Evolutionary conservation across 2,329 filamentous ascomycete species (phyloP), one percentile per base, ranked within the genome.

Genomic region (Botrytis paeoniae): DNA sequence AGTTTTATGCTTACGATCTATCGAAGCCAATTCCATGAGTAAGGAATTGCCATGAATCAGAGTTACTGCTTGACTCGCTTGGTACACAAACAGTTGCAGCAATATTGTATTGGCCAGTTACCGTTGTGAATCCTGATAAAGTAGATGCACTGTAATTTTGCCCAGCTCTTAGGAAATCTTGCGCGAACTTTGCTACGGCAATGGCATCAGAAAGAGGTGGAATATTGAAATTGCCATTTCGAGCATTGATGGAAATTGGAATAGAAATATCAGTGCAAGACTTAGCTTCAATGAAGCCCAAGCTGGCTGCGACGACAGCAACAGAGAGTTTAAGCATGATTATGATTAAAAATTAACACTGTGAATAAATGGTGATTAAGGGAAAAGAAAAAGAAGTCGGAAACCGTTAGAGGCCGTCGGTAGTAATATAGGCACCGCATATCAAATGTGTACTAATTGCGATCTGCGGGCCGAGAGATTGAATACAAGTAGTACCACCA

Each of bases 1-100:
- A 8, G 25, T 9, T 1, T 35, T 60, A 22, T 61, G 45, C 71
- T 51, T 35, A 72, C 71, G 57, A 10, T 37, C 57, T 43, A 54
- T 72, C 71, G 32, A 39, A 72, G 10, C 71, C 71, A 43, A 72
- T 45, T 32, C 64, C 71, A 69, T 69, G 71, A 37, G 71, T 72
- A n/a, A 72, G 63, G 8, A 69, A 62, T 51, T 72, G 71, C 71
- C 57, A 69, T 14, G 71, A 29, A 35, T 25, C 37, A 18, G 41
- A 61, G 18, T 57, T n/a, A 8, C 35, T 35, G 22, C 25, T 20
- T 6, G 25, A 16, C 7, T 62, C 22, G 25, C 32, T 39, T 20
- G 71, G 63, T 29, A 61, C 41, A 29, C 71, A 72, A 43, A 69
- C 64, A 20, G 64, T 72, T 3, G 71, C 71, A 32, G 51, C 54